Conservation (phyloP, 257 asterid genomes). For the Solanum lignicaule region DNA sequence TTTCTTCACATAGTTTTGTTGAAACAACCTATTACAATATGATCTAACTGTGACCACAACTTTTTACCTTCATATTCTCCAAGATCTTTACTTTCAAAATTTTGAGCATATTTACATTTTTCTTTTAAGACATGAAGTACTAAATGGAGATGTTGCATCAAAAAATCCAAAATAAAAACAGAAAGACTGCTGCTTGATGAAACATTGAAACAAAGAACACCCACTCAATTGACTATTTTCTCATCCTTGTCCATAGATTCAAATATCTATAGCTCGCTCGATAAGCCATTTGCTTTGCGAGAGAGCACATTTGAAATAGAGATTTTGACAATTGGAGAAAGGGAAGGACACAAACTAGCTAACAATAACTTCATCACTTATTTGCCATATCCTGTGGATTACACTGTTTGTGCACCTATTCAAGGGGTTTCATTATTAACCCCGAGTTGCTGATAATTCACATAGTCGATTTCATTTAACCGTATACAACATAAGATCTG, state of each 20-base stretch:
- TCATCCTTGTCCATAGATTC: neutral
- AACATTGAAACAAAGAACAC: neutral
- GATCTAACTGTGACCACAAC: neutral
- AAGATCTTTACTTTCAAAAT: neutral
- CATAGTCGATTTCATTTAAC: slow-evolving; percentile 69
- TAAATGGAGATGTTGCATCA: neutral
- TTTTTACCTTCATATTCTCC: neutral
- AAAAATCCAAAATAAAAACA: neutral
- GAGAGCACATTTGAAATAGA: neutral
- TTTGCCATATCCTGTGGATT: neutral
- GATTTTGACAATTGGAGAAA: neutral
- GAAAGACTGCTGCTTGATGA: neutral
- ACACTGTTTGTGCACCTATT: slow-evolving; percentile 25
- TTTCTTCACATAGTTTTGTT: neutral
- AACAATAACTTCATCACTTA: neutral
- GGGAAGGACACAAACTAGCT: neutral
- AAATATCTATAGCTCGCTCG: neutral
- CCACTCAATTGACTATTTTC: neutral
- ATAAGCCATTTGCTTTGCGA: neutral
- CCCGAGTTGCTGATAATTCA: slow-evolving; percentile 61
- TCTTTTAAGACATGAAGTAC: neutral
- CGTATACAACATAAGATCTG: slow-evolving; percentile 76
- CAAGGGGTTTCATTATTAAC: slow-evolving; percentile 24
- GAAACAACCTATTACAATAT: neutral
- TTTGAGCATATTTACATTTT: neutral